Percentiles rank a stretch among this genome's conserved stretches.
phyloP scores from a whole-genome alignment of 306 rosid genomes.

The Lupinus albus region DNA sequence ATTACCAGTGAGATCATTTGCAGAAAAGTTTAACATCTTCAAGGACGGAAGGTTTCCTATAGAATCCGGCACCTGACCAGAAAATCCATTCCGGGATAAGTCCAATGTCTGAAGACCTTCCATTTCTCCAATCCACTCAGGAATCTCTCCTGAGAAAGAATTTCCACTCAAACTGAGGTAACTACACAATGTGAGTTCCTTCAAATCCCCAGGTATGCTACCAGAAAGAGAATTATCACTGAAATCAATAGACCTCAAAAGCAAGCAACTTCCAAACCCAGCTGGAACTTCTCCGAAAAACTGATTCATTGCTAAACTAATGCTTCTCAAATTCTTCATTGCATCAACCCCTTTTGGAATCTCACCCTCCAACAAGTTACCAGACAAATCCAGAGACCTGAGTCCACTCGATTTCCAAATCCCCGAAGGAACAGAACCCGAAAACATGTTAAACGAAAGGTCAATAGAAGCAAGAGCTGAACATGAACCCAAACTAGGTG shows the following conservation, averaged over 20 bases:
- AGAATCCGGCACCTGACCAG: conserved; percentile 71
- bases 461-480: conserved; percentile 65
- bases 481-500: conserved; percentile 72
- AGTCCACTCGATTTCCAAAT: conserved; percentile 81
- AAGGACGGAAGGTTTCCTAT: conserved; percentile 65
- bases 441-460: conserved; percentile 72
- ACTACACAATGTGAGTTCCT: conserved; percentile 64
- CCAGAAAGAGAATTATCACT: conserved; percentile 78
- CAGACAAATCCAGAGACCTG: conserved; percentile 78
- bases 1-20: conserved; percentile 68
- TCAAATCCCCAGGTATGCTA: conserved; percentile 64
- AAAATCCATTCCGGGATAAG: conserved; percentile 68
- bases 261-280: conserved; percentile 86
- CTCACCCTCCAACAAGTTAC: conserved; percentile 73
- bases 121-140: conserved; percentile 83
- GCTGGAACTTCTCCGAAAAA: conserved; percentile 70
- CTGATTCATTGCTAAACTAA: conserved; percentile 66
- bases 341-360: conserved; percentile 58
- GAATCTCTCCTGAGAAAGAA: conserved; percentile 71
- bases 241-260: conserved; percentile 83
- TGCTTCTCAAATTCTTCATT: conserved; percentile 66
- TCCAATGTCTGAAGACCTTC: conserved; percentile 73
- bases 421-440: conserved; percentile 67
- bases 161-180: conserved; percentile 62
- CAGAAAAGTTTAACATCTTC: conserved; percentile 70